phyloP scores from a whole-genome alignment of 768 basidiomycete genomes.

The Exidia glandulosa region DNA sequence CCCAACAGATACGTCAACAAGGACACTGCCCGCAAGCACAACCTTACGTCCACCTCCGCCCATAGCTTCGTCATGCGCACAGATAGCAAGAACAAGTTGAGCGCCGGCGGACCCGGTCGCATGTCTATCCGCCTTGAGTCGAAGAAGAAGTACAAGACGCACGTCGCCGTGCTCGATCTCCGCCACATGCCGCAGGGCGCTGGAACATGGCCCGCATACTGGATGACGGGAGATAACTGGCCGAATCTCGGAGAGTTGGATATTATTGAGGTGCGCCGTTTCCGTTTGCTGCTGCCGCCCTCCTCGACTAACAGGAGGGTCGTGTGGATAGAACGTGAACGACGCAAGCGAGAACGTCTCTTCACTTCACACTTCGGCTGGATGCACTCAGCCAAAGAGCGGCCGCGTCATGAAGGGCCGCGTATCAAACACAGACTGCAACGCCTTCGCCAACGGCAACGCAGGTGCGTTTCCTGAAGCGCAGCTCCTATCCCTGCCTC shows the following conservation, averaged over 20 bases:
- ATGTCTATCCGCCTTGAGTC: slow-evolving; percentile 46
- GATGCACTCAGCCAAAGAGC: slow-evolving; percentile 6
- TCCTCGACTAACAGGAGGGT: not conserved
- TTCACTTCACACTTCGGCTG: slow-evolving; percentile 39
- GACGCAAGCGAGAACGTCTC: slow-evolving; percentile 37
- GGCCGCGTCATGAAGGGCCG: slow-evolving; percentile 19
- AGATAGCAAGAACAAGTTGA: slow-evolving; percentile 37
- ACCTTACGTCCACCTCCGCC: slow-evolving; percentile 45
- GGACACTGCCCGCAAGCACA: slow-evolving; percentile 36
- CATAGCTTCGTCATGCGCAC: slow-evolving; percentile 45
- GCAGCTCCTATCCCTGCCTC: too few species aligned
- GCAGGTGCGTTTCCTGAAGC: too few species aligned
- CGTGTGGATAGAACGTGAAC: slow-evolving; percentile 36
- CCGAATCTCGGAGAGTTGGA: slow-evolving; percentile 25
- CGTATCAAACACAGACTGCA: slow-evolving; percentile 33
- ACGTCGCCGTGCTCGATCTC: slow-evolving; percentile 43
- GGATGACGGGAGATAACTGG: slow-evolving; percentile 25
- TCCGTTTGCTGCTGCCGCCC: not conserved
- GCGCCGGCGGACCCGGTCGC: slow-evolving; percentile 39
- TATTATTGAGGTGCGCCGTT: slow-evolving; percentile 32
- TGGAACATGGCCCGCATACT: slow-evolving; percentile 34
- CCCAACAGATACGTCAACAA: slow-evolving; percentile 10
- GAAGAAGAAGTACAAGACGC: slow-evolving; percentile 39
- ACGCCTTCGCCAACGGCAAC: slow-evolving; percentile 36
- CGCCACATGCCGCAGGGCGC: slow-evolving; percentile 55